Evolutionary conservation across 257 asterid species (phyloP), one percentile per base, ranked within the genome.

Genomic region (Lycium barbarum): DNA sequence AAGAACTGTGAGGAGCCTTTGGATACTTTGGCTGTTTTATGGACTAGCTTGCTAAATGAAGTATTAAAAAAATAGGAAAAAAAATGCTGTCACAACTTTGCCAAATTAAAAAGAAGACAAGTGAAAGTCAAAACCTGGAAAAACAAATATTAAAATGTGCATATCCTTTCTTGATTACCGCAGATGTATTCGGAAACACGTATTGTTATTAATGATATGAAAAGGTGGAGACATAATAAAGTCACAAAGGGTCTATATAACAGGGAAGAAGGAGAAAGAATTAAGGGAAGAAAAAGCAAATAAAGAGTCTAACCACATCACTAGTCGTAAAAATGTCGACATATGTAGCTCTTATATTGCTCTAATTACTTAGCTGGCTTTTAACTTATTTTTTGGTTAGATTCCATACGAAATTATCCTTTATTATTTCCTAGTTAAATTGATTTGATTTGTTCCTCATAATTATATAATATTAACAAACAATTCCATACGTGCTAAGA

Each of bases 141-240:
- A 43, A 2, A 72, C 3, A 18, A 18, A n/a, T 72, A 72, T 45
- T 45, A 72, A 72, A 45, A 12, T 36, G 55, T 72, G 10, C 80
- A 45, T 12, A 43, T 6, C 6, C 14, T 26, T 26, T 45, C 11
- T 45, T 72, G 9, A 12, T n/a, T 72, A 45, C n/a, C 2, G 58
- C 18, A 72, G 22, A 72, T 45, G 13, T 72, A 72, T 72, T 43
- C 35, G 58, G 6, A 8, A 45, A 45, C 80, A 45, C 58, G 58
- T 45, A 72, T 40, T 40, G 33, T 26, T 26, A 40, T 45, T 72
- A 72, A 45, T 45, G 80, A 45, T 72, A 45, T 10, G 38, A 72
- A 45, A 72, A 45, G 9, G 51, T 72, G 80, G 18, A 72, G 80
- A 72, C 80, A 72, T 72, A 45, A 45, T 72, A 43, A 43, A 72